phyloP scores from a whole-genome alignment of 2,329 filamentous ascomycete species.

The Colletotrichum lini region DNA sequence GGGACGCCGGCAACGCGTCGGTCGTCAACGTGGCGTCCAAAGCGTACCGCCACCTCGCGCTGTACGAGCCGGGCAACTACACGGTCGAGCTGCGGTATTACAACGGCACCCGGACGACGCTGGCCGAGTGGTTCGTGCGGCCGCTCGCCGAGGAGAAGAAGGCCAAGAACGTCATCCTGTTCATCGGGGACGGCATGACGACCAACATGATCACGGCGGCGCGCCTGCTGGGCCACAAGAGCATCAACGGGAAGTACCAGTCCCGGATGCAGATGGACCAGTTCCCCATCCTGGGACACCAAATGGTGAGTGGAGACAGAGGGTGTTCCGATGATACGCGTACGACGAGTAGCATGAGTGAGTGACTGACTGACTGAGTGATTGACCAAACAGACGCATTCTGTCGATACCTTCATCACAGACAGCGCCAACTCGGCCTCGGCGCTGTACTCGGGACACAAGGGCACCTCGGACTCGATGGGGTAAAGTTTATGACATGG shows the following conservation, averaged over 20 bases:
- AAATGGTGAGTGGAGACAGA: slow-evolving; percentile 67
- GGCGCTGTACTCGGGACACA: slow-evolving; percentile 86
- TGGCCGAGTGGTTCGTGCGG: slow-evolving; percentile 83
- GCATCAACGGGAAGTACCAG: slow-evolving; percentile 87
- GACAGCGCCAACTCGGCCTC: slow-evolving; percentile 89
- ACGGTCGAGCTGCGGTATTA: slow-evolving; percentile 84
- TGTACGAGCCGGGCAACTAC: slow-evolving; percentile 86
- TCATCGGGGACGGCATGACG: slow-evolving; percentile 80
- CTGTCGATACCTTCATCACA: slow-evolving; percentile 87
- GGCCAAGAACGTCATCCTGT: slow-evolving; percentile 88
- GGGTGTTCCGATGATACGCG: no score
- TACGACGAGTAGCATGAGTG: slow-evolving; percentile 59
- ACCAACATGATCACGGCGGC: slow-evolving; percentile 86
- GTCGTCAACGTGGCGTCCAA: slow-evolving; percentile 86
- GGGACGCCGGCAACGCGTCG: slow-evolving; percentile 77
- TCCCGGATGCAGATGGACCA: slow-evolving; percentile 82
- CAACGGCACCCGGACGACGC: slow-evolving; percentile 74
- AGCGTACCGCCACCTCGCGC: slow-evolving; percentile 80
- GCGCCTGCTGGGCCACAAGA: slow-evolving; percentile 84
- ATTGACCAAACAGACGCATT: slow-evolving; percentile 71
- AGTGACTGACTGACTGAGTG: background rate
- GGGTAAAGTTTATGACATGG: slow-evolving; percentile 59
- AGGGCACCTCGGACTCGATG: slow-evolving; percentile 86
- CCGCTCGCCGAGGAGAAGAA: slow-evolving; percentile 78
- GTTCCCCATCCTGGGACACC: slow-evolving; percentile 86